These are phyloP conservation scores for Knoxdaviesia proteae DNA, from an alignment of 2,329 filamentous ascomycete species.

Conservation along the genomic window DNA sequence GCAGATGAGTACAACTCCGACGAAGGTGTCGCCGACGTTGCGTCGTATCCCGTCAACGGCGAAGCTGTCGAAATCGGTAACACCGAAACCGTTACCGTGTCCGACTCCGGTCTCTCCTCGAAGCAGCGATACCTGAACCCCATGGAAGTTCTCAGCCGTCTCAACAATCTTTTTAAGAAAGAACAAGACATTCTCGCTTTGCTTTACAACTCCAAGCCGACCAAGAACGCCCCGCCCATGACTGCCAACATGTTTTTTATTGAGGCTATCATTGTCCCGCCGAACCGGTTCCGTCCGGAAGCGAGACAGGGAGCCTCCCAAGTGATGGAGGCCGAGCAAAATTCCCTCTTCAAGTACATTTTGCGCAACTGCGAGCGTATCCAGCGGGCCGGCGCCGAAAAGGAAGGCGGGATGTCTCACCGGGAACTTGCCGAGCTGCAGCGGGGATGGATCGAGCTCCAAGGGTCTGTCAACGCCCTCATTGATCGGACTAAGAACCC, in stretches of 20 bases:
- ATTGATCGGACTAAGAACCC: conserved; percentile 81
- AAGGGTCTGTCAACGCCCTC: conserved; percentile 79
- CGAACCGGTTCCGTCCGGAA: conserved; percentile 79
- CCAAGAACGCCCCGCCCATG: conserved; percentile 33
- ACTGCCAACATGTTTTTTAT: conserved; percentile 88
- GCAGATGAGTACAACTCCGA: conserved; percentile 30
- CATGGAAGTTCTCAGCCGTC: conserved; percentile 60
- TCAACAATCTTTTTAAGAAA: conserved; percentile 64
- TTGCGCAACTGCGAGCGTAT: conserved; percentile 46
- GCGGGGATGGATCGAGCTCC: conserved; percentile 62
- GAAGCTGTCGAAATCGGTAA: conserved; percentile 18
- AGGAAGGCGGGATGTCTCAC: not conserved
- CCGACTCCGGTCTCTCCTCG: conserved; percentile 12
- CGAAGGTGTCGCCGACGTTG: conserved; percentile 50
- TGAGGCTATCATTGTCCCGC: conserved; percentile 66
- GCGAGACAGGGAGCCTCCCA: conserved; percentile 61
- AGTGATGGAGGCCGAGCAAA: conserved; percentile 75
- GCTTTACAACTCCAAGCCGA: conserved; percentile 62
- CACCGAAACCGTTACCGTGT: conserved; percentile 13
- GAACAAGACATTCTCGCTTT: conserved; percentile 68
- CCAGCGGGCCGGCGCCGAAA: conserved; percentile 3
- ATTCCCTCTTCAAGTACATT: conserved; percentile 70
- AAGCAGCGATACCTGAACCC: conserved; percentile 59
- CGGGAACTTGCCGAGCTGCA: conserved; percentile 58
- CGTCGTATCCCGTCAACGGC: conserved; percentile 23